These are phyloP conservation scores for Cryptococcus floricola DNA, from an alignment of 1,284 basidiomycete genomes.

Conservation along the genomic window DNA sequence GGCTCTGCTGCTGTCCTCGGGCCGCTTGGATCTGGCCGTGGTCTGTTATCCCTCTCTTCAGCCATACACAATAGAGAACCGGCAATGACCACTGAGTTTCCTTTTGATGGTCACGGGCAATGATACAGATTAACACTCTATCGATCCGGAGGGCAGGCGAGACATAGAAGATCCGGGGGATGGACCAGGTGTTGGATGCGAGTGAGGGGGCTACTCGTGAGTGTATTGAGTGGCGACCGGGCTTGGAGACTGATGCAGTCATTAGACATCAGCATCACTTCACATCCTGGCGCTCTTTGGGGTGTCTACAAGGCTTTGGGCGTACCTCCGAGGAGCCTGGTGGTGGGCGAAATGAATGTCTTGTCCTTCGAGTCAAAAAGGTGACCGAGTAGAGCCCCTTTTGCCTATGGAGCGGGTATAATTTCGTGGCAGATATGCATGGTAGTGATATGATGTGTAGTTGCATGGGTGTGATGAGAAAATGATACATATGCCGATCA, in stretches of 20 bases:
- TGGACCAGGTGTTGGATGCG: constrained; percentile 21
- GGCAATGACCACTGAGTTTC: too few relatives aligned
- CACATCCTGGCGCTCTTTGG: constrained; percentile 30
- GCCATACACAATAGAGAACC: too few relatives aligned
- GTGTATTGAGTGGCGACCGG: neutral
- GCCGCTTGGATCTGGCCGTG: too few relatives aligned
- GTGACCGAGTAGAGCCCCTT: neutral
- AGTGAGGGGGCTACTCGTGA: constrained; percentile 19
- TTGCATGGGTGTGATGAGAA: too few relatives aligned
- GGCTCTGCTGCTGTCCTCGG: too few relatives aligned
- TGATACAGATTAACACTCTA: too few relatives aligned
- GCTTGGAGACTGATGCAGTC: neutral
- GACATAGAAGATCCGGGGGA: constrained; percentile 3
- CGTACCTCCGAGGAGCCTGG: constrained; percentile 17
- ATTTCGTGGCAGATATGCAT: neutral
- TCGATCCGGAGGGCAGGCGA: too few relatives aligned
- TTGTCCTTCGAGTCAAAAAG: constrained; percentile 29
- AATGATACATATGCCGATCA: too few relatives aligned
- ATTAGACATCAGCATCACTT: constrained; percentile 27
- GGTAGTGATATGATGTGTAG: neutral
- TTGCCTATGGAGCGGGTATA: neutral
- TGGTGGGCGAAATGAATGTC: constrained; percentile 39
- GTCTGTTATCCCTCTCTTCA: too few relatives aligned
- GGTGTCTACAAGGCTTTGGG: constrained; percentile 30
- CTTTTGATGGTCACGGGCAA: too few relatives aligned